Evolutionary conservation across 345 rosid species (phyloP), one percentile per base, ranked within the genome.

Genomic region (Gossypium thurberi): DNA sequence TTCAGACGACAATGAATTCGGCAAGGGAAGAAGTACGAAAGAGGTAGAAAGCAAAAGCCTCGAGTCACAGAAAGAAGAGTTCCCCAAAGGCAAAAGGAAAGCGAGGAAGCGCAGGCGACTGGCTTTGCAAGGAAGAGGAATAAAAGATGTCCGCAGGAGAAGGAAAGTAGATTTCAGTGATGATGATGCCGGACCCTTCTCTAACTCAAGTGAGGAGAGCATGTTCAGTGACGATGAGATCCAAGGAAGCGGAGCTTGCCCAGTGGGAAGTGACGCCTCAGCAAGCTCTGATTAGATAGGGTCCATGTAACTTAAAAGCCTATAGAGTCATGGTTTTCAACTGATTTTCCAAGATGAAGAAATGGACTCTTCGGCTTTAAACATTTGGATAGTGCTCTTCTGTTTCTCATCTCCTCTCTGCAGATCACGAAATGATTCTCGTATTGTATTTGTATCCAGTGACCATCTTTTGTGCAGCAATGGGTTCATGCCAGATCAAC

Each of bases 41-140:
- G 89, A 85, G 75, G 44, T 65, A 6, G 92, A 87, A 33, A 69
- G 84, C 70, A 85, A 76, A 73, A 74, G 83, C 79, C 77, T 85
- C 6, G 89, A 84, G 57, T 85, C 98, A 40, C 96, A 86, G 71
- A 87, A 82, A 69, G 97, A 93, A 73, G 97, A 90, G 56, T 88
- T 86, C 76, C 98, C 98, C 8, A 93, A 93, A 88, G 99, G 97
- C 44, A 96, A 96, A 82, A 79, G 97, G 51, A 88, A 91, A 76
- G 96, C 94, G 48, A 88, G 97, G 82, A 91, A 90, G 81, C 78
- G 99, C 33, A 82, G 97, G 81, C 86, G 90, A 33, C 77, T 90
- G 71, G 84, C 90, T 69, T 81, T 91, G 65, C 94, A 90, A 84
- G 97, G 98, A 63, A 88, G 89, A 83, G 89, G 87, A 76, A 74